phyloP scores from a whole-genome alignment of 148 eudicot species.

The Dianthus caryophyllus region DNA sequence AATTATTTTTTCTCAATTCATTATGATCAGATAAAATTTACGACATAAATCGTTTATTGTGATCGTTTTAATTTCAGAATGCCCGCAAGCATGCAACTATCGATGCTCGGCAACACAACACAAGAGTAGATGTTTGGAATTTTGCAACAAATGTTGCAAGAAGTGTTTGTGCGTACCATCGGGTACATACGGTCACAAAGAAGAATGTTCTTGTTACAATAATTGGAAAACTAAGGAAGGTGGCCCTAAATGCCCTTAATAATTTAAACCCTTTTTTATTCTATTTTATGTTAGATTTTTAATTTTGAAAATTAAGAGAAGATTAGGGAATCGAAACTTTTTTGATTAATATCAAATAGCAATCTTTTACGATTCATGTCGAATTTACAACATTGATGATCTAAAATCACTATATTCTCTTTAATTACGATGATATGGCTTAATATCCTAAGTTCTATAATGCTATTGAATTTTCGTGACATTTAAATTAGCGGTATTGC shows the following conservation, averaged over 20 bases:
- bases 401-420: too few relatives aligned
- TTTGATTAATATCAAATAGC: not conserved
- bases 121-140: conserved; percentile 18
- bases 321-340: too few relatives aligned
- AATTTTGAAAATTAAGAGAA: too few relatives aligned
- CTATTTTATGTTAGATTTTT: too few relatives aligned
- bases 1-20: not conserved
- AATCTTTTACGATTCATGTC: not conserved
- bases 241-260: conserved; percentile 28
- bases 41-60: not conserved
- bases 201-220: conserved; percentile 24
- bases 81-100: conserved; percentile 22
- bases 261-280: not conserved
- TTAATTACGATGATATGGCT: too few relatives aligned
- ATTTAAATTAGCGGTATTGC: too few relatives aligned
- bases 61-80: conserved; percentile 6
- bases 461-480: too few relatives aligned
- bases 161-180: conserved; percentile 34
- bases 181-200: conserved; percentile 23
- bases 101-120: conserved; percentile 29
- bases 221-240: conserved; percentile 24
- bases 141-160: conserved; percentile 23
- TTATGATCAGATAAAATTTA: too few relatives aligned
- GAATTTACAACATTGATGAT: too few relatives aligned
- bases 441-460: too few relatives aligned